Percentiles rank a stretch among this genome's conserved stretches.
Conservation (phyloP, 257 asterid genomes). For the Penstemon davidsonii region DNA sequence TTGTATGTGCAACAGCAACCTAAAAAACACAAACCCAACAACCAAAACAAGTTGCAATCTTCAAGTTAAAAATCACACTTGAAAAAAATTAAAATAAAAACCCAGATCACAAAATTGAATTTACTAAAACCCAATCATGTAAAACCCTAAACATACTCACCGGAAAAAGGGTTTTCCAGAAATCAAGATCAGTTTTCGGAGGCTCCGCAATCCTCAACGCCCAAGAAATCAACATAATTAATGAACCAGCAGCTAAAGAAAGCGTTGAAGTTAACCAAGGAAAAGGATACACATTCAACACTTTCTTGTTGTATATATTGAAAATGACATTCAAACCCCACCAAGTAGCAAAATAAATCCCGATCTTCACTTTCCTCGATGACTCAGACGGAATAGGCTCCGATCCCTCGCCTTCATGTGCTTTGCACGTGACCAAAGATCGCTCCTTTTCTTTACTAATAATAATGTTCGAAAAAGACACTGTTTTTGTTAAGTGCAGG, state of each 20-base stretch:
- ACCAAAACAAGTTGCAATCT: constrained; percentile 15
- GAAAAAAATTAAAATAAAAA: background rate
- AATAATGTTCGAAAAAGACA: constrained; percentile 22
- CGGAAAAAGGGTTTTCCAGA: constrained; percentile 96
- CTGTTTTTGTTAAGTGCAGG: constrained; percentile 42
- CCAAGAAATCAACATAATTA: constrained; percentile 90
- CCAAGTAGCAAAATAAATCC: constrained; percentile 88
- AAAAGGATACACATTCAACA: constrained; percentile 80
- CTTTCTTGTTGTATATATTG: constrained; percentile 89
- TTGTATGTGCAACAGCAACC: constrained; percentile 98
- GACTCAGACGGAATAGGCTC: constrained; percentile 61
- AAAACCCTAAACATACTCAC: constrained; percentile 42
- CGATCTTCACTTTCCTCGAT: constrained; percentile 77
- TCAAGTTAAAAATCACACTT: constrained; percentile 4
- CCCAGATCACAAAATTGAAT: constrained; percentile 12
- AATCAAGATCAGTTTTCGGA: constrained; percentile 92
- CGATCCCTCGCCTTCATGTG: constrained; percentile 74
- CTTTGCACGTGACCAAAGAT: constrained; percentile 51
- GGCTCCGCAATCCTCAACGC: constrained; percentile 74
- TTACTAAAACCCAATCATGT: background rate
- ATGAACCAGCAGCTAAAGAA: constrained; percentile 87
- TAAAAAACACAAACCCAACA: constrained; percentile 19
- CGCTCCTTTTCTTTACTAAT: constrained; percentile 23
- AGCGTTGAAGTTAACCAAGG: constrained; percentile 97
- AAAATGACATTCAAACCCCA: constrained; percentile 91